phyloP scores from a whole-genome alignment of 805 yeast species.

The Lachancea fermentati region DNA sequence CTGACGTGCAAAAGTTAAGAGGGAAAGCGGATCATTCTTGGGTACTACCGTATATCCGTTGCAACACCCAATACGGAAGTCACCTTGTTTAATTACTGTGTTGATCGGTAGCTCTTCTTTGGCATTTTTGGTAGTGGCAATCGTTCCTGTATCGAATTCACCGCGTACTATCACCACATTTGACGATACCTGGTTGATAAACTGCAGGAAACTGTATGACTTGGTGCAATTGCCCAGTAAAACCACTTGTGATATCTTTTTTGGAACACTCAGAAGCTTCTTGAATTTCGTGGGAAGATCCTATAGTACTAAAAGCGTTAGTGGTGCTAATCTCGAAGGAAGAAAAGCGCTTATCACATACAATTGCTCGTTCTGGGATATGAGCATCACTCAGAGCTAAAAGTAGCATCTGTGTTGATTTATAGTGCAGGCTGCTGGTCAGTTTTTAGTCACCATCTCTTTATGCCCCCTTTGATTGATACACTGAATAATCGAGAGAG shows the following conservation, averaged over 20 bases:
- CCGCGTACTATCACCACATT: slow-evolving; percentile 76
- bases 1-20: slow-evolving; percentile 78
- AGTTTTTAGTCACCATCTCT: too few species aligned
- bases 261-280: slow-evolving; percentile 68
- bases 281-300: slow-evolving; percentile 52
- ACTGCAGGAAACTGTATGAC: slow-evolving; percentile 55
- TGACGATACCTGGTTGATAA: slow-evolving; percentile 62
- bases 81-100: slow-evolving; percentile 60
- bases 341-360: slow-evolving; percentile 22
- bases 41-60: slow-evolving; percentile 85
- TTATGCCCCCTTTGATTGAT: too few species aligned
- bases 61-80: slow-evolving; percentile 74
- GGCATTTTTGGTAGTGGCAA: slow-evolving; percentile 17
- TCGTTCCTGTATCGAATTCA: slow-evolving; percentile 57
- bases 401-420: slow-evolving; percentile 45
- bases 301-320: slow-evolving; percentile 26
- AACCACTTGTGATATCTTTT: slow-evolving; percentile 78
- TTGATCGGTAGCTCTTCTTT: slow-evolving; percentile 48
- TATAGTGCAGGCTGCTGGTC: too few species aligned
- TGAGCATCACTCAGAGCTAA: slow-evolving; percentile 86
- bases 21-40: slow-evolving; percentile 76
- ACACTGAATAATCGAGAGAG: too few species aligned
- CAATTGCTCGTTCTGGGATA: slow-evolving; percentile 81
- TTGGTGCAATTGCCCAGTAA: slow-evolving; percentile 80
- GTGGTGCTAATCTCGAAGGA: slow-evolving; percentile 3